Base-by-base conservation (phyloP, 2,329 filamentous ascomycete genomes). In the Nakataea oryzae region DNA sequence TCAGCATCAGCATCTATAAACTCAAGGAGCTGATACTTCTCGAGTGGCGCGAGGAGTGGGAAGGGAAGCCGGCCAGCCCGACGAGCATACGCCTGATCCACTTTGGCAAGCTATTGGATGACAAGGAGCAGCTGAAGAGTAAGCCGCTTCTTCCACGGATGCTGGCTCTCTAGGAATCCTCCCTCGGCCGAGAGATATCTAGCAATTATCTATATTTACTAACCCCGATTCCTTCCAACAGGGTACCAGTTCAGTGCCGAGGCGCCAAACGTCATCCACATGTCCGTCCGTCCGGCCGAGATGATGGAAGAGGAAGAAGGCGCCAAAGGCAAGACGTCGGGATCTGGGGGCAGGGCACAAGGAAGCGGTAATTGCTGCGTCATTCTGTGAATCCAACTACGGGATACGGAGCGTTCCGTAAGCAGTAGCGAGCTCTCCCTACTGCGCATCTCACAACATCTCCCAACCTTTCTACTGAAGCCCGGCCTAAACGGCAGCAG, bases 11-110 rank as follows among this genome's bases (percentile, higher is more conserved):
- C 67, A 88, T 96, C 60, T 96, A 97, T 73, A 96, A 91, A 3
- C 78, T 97, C 66, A 97, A 97, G 75, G 92, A 97, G 76, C 78
- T 97, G 70, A 96, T 97, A 72, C 84, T 95, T 78, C 83, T 91
- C 69, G 93, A 97, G 73, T 97, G 93, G 93, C 83, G 91, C 67
- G 87, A 87, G 69, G 91, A 97, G 72, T 97, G 93, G 93, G 93
- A 96, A 70, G 78, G 86, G 21, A 87, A 90, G 70, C 93, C 93
- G 1, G 86, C 89, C 29, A 95, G 90, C 70, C 93, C 93, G 13
- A 93, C 87, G 70, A 90, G 88, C 65, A 97, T 97, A 78, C 83
- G 93, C 60, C 76, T 97, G 69, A 97, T 97, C 70, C 90, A 91
- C 65, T 95, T 96, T 74, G 93, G 93, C 60, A 91, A 93, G 72